Evolutionary conservation across 306 rosid species (phyloP).

Genomic region (Mucuna pruriens): DNA sequence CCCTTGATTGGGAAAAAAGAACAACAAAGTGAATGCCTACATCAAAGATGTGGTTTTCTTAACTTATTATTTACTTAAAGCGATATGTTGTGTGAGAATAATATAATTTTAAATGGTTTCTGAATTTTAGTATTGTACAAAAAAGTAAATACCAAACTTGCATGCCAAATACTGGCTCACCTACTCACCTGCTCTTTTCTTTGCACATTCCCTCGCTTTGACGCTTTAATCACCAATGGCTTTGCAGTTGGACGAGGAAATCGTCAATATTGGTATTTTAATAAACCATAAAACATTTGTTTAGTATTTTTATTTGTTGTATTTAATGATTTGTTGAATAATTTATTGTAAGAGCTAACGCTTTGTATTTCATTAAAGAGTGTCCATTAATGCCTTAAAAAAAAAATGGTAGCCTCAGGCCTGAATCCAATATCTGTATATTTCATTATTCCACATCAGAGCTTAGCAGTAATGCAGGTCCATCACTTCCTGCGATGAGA

Average conservation of each 20-base stretch:
- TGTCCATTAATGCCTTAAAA: not conserved
- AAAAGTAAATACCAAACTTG: conserved; percentile 70
- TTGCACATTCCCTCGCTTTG: conserved; percentile 21
- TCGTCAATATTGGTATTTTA: not conserved
- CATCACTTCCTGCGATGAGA: not conserved
- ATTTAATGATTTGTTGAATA: not conserved
- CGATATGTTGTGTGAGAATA: not conserved
- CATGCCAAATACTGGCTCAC: conserved; percentile 15
- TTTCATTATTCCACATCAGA: not conserved
- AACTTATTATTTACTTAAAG: conserved; percentile 1
- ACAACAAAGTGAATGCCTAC: not conserved
- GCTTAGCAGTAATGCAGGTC: not conserved
- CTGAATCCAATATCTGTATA: not conserved
- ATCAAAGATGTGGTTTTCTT: not conserved
- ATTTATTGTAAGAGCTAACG: not conserved
- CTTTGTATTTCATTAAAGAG: not conserved
- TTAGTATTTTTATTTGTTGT: not conserved
- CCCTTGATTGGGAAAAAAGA: conserved; percentile 5
- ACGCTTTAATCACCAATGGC: conserved; percentile 20
- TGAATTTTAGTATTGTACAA: not conserved
- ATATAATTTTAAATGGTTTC: not conserved
- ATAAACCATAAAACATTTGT: not conserved
- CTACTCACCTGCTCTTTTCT: not conserved
- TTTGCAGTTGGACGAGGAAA: not conserved
- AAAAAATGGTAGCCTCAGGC: not conserved